Evolutionary conservation across 306 rosid genomes (phyloP).

Genomic region (Cajanus cajan): DNA sequence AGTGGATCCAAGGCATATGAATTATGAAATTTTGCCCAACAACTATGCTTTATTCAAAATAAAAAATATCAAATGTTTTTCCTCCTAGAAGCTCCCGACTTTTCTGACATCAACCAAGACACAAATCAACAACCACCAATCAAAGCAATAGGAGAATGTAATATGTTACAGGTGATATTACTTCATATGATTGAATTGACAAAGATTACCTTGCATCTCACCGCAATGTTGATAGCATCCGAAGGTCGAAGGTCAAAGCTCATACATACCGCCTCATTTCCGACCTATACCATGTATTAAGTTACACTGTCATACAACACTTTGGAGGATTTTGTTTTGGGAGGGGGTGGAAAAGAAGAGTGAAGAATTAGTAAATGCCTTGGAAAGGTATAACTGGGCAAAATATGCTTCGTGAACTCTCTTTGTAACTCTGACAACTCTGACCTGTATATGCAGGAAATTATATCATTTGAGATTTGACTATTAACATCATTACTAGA

Average conservation of each 20-base stretch:
- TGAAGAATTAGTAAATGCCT: slow-evolving; percentile 46
- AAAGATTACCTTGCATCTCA: slow-evolving; percentile 83
- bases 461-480: background rate
- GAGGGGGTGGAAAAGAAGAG: background rate
- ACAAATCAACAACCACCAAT: background rate
- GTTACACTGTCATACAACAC: slow-evolving; percentile 19
- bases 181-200: background rate
- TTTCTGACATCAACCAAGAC: background rate
- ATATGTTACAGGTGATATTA: slow-evolving; percentile 10
- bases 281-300: slow-evolving; percentile 52
- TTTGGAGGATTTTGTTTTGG: background rate
- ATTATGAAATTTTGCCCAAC: background rate
- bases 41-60: background rate
- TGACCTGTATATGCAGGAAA: slow-evolving; percentile 61
- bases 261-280: slow-evolving; percentile 61
- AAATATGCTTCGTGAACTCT: slow-evolving; percentile 96
- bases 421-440: slow-evolving; percentile 80
- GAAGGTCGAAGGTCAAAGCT: slow-evolving; percentile 98
- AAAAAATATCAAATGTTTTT: background rate
- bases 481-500: slow-evolving; percentile 16
- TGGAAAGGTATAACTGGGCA: slow-evolving; percentile 87
- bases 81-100: background rate
- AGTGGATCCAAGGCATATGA: background rate
- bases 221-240: slow-evolving; percentile 97
- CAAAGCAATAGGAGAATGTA: slow-evolving; percentile 4